A percentile compares a stretch with the other conserved stretches of the same genome.
phyloP scores from a whole-genome alignment of 306 rosid species.

The Datisca glomerata region DNA sequence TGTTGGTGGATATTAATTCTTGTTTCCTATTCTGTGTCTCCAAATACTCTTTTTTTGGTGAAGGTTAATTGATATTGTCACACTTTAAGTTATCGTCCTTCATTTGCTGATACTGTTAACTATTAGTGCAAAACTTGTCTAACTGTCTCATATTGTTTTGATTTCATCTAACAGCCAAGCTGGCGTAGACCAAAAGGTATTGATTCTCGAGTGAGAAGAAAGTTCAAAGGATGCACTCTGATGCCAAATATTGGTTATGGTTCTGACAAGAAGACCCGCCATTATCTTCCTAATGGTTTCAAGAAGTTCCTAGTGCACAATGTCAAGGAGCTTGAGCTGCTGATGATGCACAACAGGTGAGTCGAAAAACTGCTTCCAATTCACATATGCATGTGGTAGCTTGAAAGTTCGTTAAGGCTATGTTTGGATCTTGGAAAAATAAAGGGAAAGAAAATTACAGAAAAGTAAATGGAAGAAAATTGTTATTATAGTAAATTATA shows the following conservation, averaged over 20 bases:
- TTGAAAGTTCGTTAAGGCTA: too few species aligned
- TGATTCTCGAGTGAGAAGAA: slow-evolving; percentile 46
- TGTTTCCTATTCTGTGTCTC: background rate
- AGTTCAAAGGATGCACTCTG: slow-evolving; percentile 47
- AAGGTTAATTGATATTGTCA: background rate
- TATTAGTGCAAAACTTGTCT: background rate
- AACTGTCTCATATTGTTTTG: background rate
- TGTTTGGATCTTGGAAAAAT: too few species aligned
- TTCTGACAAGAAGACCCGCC: slow-evolving; percentile 51
- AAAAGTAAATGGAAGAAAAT: too few species aligned
- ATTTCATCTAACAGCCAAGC: slow-evolving; percentile 10
- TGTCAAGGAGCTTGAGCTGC: slow-evolving; percentile 33
- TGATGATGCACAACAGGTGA: slow-evolving; percentile 57
- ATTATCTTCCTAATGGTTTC: slow-evolving; percentile 47
- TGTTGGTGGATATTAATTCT: too few species aligned
- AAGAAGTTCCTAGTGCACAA: slow-evolving; percentile 53
- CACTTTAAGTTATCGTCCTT: background rate
- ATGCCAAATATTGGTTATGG: slow-evolving; percentile 63
- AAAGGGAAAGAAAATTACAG: too few species aligned
- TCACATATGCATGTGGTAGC: too few species aligned
- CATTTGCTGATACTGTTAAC: background rate
- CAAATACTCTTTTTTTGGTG: background rate
- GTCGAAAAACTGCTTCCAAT: too few species aligned
- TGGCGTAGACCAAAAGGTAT: slow-evolving; percentile 69
- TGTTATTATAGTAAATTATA: too few species aligned